Percentiles rank a stretch among this genome's conserved stretches.
phyloP scores from a whole-genome alignment of 805 yeast species.

The Gaillardinia entomophila region DNA sequence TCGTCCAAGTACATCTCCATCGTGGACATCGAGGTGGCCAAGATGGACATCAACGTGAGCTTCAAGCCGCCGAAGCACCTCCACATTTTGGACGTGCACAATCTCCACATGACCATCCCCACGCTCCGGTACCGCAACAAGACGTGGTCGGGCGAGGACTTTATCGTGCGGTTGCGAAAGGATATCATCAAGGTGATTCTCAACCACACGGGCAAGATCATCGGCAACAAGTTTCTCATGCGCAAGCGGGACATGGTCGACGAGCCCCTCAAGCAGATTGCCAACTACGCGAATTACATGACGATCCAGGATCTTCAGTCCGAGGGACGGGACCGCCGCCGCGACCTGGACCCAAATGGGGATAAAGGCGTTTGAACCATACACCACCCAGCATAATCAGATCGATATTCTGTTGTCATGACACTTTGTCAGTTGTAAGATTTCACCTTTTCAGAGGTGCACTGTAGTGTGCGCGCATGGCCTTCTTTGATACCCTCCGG shows the following conservation, averaged over 20 bases:
- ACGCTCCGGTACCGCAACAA: slow-evolving; percentile 43
- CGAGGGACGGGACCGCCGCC: slow-evolving; percentile 23
- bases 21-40: slow-evolving; percentile 27
- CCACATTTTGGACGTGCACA: slow-evolving; percentile 70
- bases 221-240: slow-evolving; percentile 64
- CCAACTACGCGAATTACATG: slow-evolving; percentile 31
- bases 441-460: too few relatives aligned
- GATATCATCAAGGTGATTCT: slow-evolving; percentile 54
- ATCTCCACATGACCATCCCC: slow-evolving; percentile 65
- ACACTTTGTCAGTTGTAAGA: too few relatives aligned
- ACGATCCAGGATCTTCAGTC: slow-evolving; percentile 34
- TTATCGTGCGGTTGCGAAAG: slow-evolving; percentile 56
- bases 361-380: slow-evolving; percentile 7
- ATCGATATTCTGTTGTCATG: too few relatives aligned
- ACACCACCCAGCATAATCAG: too few relatives aligned
- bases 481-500: slow-evolving; percentile 44
- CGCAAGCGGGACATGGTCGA: slow-evolving; percentile 22
- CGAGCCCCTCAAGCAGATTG: slow-evolving; percentile 35
- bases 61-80: slow-evolving; percentile 70
- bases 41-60: slow-evolving; percentile 51
- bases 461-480: too few relatives aligned
- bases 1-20: slow-evolving; percentile 38
- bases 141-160: slow-evolving; percentile 69
- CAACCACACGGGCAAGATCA: slow-evolving; percentile 67
- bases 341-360: too few relatives aligned